Base-by-base conservation (phyloP, 2,329 filamentous ascomycete species). In the Pezicula neosporulosa region DNA sequence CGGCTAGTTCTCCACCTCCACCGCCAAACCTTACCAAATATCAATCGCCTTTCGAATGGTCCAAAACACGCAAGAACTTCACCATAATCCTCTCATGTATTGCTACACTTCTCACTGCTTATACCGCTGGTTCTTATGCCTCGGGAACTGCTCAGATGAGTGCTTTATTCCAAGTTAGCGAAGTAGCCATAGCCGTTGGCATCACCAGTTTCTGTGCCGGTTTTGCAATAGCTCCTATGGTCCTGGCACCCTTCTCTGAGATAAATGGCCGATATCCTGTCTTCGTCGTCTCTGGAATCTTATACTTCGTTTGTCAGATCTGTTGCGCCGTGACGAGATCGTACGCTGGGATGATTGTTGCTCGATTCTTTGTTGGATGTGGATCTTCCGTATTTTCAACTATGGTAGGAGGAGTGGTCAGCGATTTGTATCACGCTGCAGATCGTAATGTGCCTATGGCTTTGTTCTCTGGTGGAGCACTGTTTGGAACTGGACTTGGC, bases 391-490 rank as follows among this genome's bases (percentile, higher is more conserved):
- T 78, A 0, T 96, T 95, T 65, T 90, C 87, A 42, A 94, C 90
- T 19, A 92, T 96, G 78, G 87, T 96, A 0, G 92, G 92, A n/a
- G 92, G 92, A 3, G 88, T 97, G 4, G 86, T 97, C 38, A 87
- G 87, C 47, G 92, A 97, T 63, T 81, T 96, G 52, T 96, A 91
- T 72, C 81, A 86, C 44, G 83, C 89, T 9, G 73, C 88, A 53
- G 85, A 89, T 42, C 78, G 93, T 33, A 96, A 97, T 61, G 90
- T 87, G 0, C 89, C 92, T 0, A 96, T 97, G 93, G 86, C 90
- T 0, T 66, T 96, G 0, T 97, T 96, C 67, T 87, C 87, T n/a
- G 89, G 87, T 1, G 76, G 77, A 3, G 91, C 90, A 0, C 72
- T 97, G 0, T 77, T 87, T 9, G 93, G 90, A 0, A 95, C 90